phyloP scores from a whole-genome alignment of 2,329 filamentous ascomycete species.

The Fusarium decemcellulare region DNA sequence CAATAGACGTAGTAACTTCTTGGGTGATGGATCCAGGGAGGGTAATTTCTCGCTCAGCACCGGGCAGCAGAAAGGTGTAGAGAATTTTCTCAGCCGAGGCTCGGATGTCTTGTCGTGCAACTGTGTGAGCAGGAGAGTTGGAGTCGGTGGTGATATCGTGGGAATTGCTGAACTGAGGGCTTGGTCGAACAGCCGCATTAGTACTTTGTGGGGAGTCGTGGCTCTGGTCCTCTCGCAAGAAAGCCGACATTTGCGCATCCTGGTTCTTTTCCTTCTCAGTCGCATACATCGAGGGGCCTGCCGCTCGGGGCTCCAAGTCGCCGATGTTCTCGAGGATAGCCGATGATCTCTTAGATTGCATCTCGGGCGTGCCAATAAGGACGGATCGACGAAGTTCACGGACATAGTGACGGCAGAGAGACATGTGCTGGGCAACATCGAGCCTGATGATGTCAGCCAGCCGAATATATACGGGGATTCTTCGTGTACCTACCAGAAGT shows the following conservation, averaged over 20 bases:
- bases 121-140: conserved; percentile 85
- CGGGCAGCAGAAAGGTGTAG: conserved; percentile 96
- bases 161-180: conserved; percentile 72
- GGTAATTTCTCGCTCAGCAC: conserved; percentile 96
- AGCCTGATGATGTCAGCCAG: conserved; percentile 74
- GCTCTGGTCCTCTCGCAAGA: conserved; percentile 78
- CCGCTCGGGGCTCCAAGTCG: conserved; percentile 73
- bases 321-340: conserved; percentile 80
- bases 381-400: conserved; percentile 94
- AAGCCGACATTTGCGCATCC: conserved; percentile 92
- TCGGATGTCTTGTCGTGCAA: conserved; percentile 90
- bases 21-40: conserved; percentile 89
- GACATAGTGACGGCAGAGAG: conserved; percentile 96
- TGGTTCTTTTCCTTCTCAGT: conserved; percentile 82
- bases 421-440: conserved; percentile 99
- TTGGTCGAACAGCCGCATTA: conserved; percentile 59
- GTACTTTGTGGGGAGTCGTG: conserved; percentile 71
- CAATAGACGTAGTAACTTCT: conserved; percentile 88
- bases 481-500: conserved; percentile 84
- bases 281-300: conserved; percentile 73
- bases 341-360: conserved; percentile 91
- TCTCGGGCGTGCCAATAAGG: conserved; percentile 91
- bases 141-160: conserved; percentile 79
- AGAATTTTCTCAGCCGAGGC: conserved; percentile 97
- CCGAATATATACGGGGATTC: neutral